Conservation (phyloP, 2,329 filamentous ascomycete species). For the Neopestalotiopsis rosae region DNA sequence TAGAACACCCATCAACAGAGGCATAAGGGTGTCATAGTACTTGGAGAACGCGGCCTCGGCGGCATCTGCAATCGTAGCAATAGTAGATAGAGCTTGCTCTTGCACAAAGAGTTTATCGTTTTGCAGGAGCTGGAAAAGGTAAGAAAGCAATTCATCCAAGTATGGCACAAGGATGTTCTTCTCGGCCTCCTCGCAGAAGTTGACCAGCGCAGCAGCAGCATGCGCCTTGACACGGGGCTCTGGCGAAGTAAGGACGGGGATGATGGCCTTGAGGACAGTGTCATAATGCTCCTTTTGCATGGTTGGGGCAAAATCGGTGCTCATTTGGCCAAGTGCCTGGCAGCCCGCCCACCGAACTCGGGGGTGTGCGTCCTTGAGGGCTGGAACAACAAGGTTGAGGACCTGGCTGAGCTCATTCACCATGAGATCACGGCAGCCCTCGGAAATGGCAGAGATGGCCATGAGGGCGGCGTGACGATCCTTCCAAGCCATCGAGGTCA, state of each 20-base stretch:
- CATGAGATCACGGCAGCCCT: conserved; percentile 96
- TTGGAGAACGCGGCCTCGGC: conserved; percentile 93
- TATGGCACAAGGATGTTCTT: conserved; percentile 92
- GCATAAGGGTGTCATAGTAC: conserved; percentile 97
- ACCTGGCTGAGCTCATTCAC: conserved; percentile 93
- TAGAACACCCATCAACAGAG: conserved; percentile 86
- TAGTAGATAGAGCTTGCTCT: conserved; percentile 95
- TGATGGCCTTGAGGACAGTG: conserved; percentile 85
- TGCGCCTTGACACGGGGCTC: conserved; percentile 96
- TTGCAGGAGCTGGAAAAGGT: conserved; percentile 85
- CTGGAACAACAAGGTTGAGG: conserved; percentile 90
- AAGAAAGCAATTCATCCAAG: conserved; percentile 83
- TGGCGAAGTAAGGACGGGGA: conserved; percentile 86
- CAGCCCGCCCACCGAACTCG: conserved; percentile 97
- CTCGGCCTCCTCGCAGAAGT: conserved; percentile 98
- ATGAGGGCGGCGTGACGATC: conserved; percentile 96
- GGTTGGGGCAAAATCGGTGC: conserved; percentile 95
- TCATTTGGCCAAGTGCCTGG: conserved; percentile 99
- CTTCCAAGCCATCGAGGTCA: conserved; percentile 92
- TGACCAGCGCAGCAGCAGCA: conserved; percentile 95
- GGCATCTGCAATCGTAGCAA: conserved; percentile 98
- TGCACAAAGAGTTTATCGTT: conserved; percentile 96
- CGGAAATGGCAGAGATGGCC: conserved; percentile 98
- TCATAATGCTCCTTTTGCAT: conserved; percentile 98
- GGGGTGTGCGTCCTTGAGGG: conserved; percentile 86